A percentile compares a stretch with the other conserved stretches of the same genome.
Conservation (phyloP, 805 yeast species). For the Cyberlindnera galapagoensis region DNA sequence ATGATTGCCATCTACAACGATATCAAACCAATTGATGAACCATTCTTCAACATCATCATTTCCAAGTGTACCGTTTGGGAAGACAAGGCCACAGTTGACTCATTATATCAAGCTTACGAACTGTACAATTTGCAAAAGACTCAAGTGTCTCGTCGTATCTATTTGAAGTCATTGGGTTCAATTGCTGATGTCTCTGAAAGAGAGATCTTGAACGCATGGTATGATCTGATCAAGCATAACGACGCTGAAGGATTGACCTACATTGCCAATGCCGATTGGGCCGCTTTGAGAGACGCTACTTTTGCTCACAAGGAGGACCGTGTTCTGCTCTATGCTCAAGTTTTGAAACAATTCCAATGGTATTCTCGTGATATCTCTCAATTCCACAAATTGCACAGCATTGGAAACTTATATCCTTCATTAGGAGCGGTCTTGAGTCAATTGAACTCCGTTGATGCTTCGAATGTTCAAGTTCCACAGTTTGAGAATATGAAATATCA, state of each 20-base stretch:
- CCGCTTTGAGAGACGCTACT: constrained; percentile 75
- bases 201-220: constrained; percentile 55
- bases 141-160: constrained; percentile 65
- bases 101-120: constrained; percentile 53
- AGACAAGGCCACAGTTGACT: constrained; percentile 57
- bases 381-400: constrained; percentile 7
- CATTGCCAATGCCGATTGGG: constrained; percentile 82
- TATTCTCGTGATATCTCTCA: constrained; percentile 22
- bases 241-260: constrained; percentile 47
- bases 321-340: constrained; percentile 18
- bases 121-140: constrained; percentile 53
- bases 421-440: constrained; percentile 10
- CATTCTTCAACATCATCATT: constrained; percentile 72
- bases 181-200: constrained; percentile 42
- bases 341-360: constrained; percentile 17
- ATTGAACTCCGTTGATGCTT: constrained; percentile 9
- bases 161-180: constrained; percentile 65
- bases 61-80: constrained; percentile 65
- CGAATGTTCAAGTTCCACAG: constrained; percentile 9
- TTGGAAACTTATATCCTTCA: constrained; percentile 12
- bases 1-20: constrained; percentile 50
- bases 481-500: constrained; percentile 8
- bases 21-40: constrained; percentile 61
- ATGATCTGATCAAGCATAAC: constrained; percentile 42
- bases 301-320: constrained; percentile 15